Evolutionary conservation across 495 filamentous ascomycete species (phyloP).

Genomic region (Lasiosphaeria hispida): DNA sequence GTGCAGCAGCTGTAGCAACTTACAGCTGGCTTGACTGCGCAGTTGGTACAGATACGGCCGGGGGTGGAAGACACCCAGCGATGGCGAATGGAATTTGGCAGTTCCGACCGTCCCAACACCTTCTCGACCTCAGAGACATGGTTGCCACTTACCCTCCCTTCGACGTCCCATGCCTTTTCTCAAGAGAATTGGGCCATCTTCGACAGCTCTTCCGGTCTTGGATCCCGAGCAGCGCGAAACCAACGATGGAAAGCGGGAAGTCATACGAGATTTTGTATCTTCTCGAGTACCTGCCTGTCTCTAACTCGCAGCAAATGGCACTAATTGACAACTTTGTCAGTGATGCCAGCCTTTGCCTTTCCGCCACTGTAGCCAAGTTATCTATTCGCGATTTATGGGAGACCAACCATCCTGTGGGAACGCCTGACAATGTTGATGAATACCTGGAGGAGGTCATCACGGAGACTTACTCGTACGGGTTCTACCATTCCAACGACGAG

Average conservation of each 20-base stretch:
- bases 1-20: slow-evolving; percentile 39
- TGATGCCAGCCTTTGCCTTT: neutral
- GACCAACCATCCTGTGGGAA: neutral
- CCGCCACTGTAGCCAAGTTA: neutral
- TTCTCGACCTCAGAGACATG: neutral
- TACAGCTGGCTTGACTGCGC: slow-evolving; percentile 51
- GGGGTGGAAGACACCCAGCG: neutral
- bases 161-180: neutral
- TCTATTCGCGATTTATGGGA: neutral
- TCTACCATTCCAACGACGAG: neutral
- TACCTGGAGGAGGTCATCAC: neutral
- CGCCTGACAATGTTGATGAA: neutral
- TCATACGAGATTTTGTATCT: slow-evolving; percentile 2
- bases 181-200: neutral
- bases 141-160: no score
- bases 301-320: slow-evolving; percentile 1
- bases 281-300: slow-evolving; percentile 1
- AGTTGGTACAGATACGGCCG: slow-evolving; percentile 41
- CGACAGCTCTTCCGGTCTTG: neutral
- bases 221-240: neutral
- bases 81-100: slow-evolving; percentile 6
- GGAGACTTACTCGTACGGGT: neutral
- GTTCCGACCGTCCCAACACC: slow-evolving; percentile 3
- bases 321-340: slow-evolving; percentile 2
- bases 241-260: neutral